Base-by-base conservation (phyloP, 495 filamentous ascomycete genomes). In the Aspergillus heteromorphus region DNA sequence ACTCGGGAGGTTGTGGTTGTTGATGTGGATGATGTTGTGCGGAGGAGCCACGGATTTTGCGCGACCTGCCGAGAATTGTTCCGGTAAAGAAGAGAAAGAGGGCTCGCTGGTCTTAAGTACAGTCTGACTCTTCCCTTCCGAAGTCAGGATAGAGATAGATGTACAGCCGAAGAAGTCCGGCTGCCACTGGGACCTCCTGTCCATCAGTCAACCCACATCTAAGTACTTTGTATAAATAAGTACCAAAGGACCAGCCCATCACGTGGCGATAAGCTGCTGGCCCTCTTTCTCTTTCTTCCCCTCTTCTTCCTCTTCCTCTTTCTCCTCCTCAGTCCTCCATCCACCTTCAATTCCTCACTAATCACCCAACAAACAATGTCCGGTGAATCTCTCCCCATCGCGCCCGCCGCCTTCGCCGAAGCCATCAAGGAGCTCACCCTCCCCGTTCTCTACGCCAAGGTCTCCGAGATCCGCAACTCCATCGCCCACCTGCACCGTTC, bases 401-500 rank as follows among this genome's bases (percentile, higher is more conserved):
- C 65, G 31, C 65, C 63, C 7, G 51, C 57, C 25, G 68, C 63
- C 45, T 78, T 84, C 76, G 83, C 87, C 56, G 75, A 77, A 65
- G 91, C 91, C 13, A 78, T 96, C 55, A 69, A 78, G 59, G 82
- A 85, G 57, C 84, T 96, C 21, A 79, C 88, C 34, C 71, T 92
- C 62, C 78, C 80, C 53, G 73, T 78, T 40, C 80, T 96, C 40
- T 86, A 91, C 73, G 72, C 82, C 68, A 96, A 96, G 77, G 83
- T 84, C 58, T 78, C 83, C 58, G 91, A 96, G 66, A 75, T 96
- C 38, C 83, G 80, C 65, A 95, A 95, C 76, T 84, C 79, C 49
- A 89, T 93, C 66, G 75, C 82, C 8, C 91, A 96, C 66, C 86
- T 96, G 18, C 76, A 83, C 51, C 82, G 83, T 70, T 91, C 87